These are phyloP conservation scores for Ceratocystis variospora DNA, from an alignment of 2,329 filamentous ascomycete genomes.

Conservation along the genomic window DNA sequence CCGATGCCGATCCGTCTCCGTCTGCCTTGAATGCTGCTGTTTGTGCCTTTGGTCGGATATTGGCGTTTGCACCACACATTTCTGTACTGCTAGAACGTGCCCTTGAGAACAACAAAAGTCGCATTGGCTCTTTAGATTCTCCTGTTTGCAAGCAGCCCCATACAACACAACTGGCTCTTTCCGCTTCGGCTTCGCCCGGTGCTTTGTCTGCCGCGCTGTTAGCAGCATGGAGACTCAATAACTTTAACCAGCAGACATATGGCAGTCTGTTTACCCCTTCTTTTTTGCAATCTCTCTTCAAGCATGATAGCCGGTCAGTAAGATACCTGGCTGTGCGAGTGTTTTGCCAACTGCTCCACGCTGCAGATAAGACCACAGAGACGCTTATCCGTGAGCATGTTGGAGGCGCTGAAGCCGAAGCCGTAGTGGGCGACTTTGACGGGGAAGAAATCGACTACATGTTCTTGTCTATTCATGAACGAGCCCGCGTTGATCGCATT, in stretches of 20 bases:
- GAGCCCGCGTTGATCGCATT: slow-evolving; percentile 34
- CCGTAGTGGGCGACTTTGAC: slow-evolving; percentile 60
- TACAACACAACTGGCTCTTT: slow-evolving; percentile 12
- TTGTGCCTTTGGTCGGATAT: slow-evolving; percentile 61
- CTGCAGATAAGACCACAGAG: slow-evolving; percentile 66
- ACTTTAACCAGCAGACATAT: slow-evolving; percentile 58
- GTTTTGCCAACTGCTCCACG: slow-evolving; percentile 64
- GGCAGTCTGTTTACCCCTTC: slow-evolving; percentile 49
- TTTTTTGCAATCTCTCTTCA: slow-evolving; percentile 55
- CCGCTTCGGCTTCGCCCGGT: slow-evolving; percentile 20
- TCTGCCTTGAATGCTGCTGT: slow-evolving; percentile 34
- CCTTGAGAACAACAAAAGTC: neutral
- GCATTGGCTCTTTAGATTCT: neutral
- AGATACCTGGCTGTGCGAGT: slow-evolving; percentile 72
- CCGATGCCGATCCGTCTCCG: slow-evolving; percentile 22
- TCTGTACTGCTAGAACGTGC: slow-evolving; percentile 52
- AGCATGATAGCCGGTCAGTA: slow-evolving; percentile 44
- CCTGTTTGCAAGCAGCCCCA: slow-evolving; percentile 5
- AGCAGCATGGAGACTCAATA: slow-evolving; percentile 64
- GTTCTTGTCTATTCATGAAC: slow-evolving; percentile 50
- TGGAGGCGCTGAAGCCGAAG: slow-evolving; percentile 42
- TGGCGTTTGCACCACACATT: slow-evolving; percentile 72
- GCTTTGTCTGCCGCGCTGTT: slow-evolving; percentile 39
- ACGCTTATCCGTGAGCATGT: slow-evolving; percentile 54
- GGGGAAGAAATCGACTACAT: slow-evolving; percentile 62